A percentile compares a stretch with the other conserved stretches of the same genome.
phyloP scores from a whole-genome alignment of 2,329 filamentous ascomycete genomes.

The Remersonia thermophila region DNA sequence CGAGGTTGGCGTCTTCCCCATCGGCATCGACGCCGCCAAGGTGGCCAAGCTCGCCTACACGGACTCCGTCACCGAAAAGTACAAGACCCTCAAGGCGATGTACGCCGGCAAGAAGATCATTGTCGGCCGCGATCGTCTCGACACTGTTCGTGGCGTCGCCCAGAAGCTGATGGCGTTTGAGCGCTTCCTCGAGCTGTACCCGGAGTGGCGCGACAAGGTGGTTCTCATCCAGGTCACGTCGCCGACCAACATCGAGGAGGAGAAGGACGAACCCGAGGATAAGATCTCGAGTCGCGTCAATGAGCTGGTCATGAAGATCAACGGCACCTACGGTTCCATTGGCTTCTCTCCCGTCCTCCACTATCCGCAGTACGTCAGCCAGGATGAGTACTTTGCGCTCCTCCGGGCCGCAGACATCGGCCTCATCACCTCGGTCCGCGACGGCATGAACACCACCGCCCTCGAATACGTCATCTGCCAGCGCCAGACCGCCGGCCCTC shows the following conservation, averaged over 20 bases:
- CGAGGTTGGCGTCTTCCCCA: constrained; percentile 85
- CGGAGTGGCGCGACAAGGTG: constrained; percentile 83
- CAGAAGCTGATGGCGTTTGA: constrained; percentile 95
- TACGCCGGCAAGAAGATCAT: constrained; percentile 92
- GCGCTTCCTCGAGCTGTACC: constrained; percentile 77
- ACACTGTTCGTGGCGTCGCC: constrained; percentile 84
- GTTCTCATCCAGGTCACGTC: constrained; percentile 93
- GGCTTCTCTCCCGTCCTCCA: constrained; percentile 87
- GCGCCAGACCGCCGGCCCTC: constrained; percentile 69
- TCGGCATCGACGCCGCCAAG: constrained; percentile 79
- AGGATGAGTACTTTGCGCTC: constrained; percentile 90
- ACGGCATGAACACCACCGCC: constrained; percentile 96
- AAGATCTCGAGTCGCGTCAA: constrained; percentile 83
- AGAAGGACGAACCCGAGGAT: constrained; percentile 62
- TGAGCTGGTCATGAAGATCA: constrained; percentile 82
- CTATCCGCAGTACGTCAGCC: constrained; percentile 83
- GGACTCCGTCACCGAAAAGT: constrained; percentile 56
- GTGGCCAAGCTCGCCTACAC: constrained; percentile 66
- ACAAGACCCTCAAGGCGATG: constrained; percentile 58
- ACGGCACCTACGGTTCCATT: constrained; percentile 77
- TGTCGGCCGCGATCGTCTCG: constrained; percentile 84
- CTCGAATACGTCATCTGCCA: constrained; percentile 92
- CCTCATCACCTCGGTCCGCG: constrained; percentile 86
- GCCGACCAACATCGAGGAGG: constrained; percentile 67
- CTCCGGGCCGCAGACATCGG: constrained; percentile 82